Evolutionary conservation across 805 yeast genomes (phyloP).

Genomic region (Ogataea henricii): DNA sequence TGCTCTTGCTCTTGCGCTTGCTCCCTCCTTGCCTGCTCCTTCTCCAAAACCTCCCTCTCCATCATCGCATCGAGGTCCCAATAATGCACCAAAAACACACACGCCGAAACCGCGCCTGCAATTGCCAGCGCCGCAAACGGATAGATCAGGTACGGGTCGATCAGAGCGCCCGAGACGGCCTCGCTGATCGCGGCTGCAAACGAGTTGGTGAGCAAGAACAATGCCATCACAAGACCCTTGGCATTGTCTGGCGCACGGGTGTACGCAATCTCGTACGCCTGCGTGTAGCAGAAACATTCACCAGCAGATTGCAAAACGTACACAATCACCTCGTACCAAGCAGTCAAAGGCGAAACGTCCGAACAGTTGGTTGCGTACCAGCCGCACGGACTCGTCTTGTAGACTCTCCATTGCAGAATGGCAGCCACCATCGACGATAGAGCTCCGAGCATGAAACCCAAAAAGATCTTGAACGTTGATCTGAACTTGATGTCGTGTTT

Average conservation of each 20-base stretch:
- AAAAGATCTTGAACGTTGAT: constrained; percentile 45
- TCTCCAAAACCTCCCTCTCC: constrained; percentile 26
- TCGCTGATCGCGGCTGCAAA: constrained; percentile 50
- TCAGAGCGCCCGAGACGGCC: constrained; percentile 42
- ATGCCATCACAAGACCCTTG: constrained; percentile 54
- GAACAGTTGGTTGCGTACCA: constrained; percentile 42
- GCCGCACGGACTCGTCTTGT: constrained; percentile 54
- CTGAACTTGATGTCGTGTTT: constrained; percentile 43
- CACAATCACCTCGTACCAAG: constrained; percentile 34
- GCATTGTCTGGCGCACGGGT: constrained; percentile 54
- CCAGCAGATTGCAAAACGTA: constrained; percentile 48
- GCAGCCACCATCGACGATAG: constrained; percentile 52
- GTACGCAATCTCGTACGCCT: constrained; percentile 55
- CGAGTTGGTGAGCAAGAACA: constrained; percentile 42
- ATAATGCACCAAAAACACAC: constrained; percentile 28
- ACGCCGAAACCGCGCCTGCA: constrained; percentile 40
- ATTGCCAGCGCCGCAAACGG: constrained; percentile 43
- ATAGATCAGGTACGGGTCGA: constrained; percentile 45
- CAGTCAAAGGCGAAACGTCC: constrained; percentile 35
- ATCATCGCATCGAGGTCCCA: constrained; percentile 36
- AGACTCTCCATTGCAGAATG: constrained; percentile 48
- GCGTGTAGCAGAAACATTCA: constrained; percentile 53
- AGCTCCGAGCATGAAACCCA: constrained; percentile 52
- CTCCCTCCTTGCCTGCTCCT: constrained; percentile 14
- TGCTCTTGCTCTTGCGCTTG: too few species aligned